A percentile compares a stretch with the other conserved stretches of the same genome.
Evolutionary conservation across 192 early-diverging fungal genomes (phyloP).

Genomic region (Backusella mclennaniae): DNA sequence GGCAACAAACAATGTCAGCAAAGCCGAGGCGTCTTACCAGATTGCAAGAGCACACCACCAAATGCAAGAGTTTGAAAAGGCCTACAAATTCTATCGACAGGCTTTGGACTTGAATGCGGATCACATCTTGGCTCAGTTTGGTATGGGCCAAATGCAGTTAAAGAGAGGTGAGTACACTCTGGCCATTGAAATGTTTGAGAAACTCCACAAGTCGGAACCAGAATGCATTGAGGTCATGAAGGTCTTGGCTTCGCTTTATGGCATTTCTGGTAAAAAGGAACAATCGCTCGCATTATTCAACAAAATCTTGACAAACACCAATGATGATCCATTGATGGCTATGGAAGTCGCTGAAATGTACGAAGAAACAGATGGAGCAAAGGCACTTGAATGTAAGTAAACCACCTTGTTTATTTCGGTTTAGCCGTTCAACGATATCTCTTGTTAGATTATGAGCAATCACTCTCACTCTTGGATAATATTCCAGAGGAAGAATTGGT

Average conservation of each 20-base stretch:
- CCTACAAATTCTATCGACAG: constrained; percentile 66
- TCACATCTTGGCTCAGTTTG: constrained; percentile 70
- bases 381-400: constrained; percentile 25
- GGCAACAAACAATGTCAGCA: constrained; percentile 50
- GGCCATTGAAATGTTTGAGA: constrained; percentile 54
- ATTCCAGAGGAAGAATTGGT: constrained; percentile 13
- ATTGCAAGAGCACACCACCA: constrained; percentile 55
- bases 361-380: constrained; percentile 45
- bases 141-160: constrained; percentile 74
- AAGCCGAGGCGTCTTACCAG: constrained; percentile 63
- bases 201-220: constrained; percentile 56
- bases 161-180: constrained; percentile 44
- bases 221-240: constrained; percentile 64
- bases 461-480: constrained; percentile 17
- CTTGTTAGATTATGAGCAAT: constrained; percentile 31
- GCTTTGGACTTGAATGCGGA: constrained; percentile 63
- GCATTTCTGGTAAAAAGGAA: constrained; percentile 58
- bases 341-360: constrained; percentile 66
- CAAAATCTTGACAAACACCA: constrained; percentile 54
- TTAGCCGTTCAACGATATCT: background rate
- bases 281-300: constrained; percentile 68
- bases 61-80: constrained; percentile 64
- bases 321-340: constrained; percentile 54
- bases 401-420: no score
- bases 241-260: constrained; percentile 61